phyloP scores from a whole-genome alignment of 805 yeast genomes.

The Debaryomyces maramus region DNA sequence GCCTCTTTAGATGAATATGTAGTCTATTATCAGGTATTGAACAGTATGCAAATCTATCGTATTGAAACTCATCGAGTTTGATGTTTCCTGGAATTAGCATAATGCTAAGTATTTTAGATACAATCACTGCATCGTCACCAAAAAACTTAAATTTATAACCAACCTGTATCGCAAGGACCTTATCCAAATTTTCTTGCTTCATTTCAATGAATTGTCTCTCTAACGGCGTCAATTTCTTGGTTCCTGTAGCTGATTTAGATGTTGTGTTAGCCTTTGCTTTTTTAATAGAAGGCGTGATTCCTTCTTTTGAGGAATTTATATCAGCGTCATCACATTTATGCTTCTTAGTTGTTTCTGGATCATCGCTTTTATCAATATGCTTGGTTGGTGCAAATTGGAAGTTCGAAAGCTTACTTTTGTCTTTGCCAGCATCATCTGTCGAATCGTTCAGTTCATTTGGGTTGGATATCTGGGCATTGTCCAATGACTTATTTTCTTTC shows the following conservation, averaged over 20 bases:
- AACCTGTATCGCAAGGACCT: constrained; percentile 77
- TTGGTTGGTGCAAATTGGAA: not conserved
- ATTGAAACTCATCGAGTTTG: constrained; percentile 48
- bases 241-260: constrained; percentile 4
- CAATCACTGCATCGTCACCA: constrained; percentile 79
- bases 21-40: constrained; percentile 80
- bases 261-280: not conserved
- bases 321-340: not conserved
- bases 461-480: not conserved
- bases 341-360: not conserved
- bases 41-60: constrained; percentile 74
- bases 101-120: constrained; percentile 64
- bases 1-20: constrained; percentile 71
- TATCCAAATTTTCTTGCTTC: constrained; percentile 61
- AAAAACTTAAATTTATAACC: constrained; percentile 90
- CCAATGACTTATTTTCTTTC: not conserved
- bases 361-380: not conserved
- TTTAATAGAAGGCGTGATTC: not conserved
- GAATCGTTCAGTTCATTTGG: constrained; percentile 3
- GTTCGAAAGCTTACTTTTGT: not conserved
- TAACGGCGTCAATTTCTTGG: constrained; percentile 54
- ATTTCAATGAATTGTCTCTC: constrained; percentile 75
- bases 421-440: constrained; percentile 1
- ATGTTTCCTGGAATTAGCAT: constrained; percentile 69
- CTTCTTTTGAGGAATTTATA: not conserved